Evolutionary conservation across 306 rosid genomes (phyloP), one percentile per base, ranked within the genome.

Genomic region (Urtica urens): DNA sequence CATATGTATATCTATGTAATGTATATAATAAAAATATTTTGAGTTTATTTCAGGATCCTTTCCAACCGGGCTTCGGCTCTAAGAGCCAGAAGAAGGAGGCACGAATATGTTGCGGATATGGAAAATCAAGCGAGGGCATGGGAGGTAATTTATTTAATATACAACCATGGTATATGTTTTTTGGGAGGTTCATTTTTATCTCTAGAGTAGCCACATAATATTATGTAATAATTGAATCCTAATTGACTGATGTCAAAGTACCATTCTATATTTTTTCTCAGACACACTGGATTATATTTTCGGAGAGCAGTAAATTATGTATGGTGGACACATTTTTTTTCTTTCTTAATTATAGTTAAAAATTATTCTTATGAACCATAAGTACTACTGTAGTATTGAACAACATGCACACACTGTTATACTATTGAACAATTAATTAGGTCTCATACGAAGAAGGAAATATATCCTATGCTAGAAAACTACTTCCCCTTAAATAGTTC

Each of bases 71-170:
- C 30, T 22, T 48, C 67, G 3, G 74, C 68, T 0, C 61, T 49
- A 37, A 55, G 26, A 49, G 45, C 58, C 17, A 55, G 77, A 51
- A 20, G 50, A 43, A 65, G 56, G 64, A 71, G 57, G 69, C 28
- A 41, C 21, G 53, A 65, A 20, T 38, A 71, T 37, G 45, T 65
- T 14, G 12, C 20, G 1, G 58, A 60, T 3, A 28, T 60, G 68
- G 72, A 75, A 44, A 35, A 24, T 10, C 52, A 55, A 53, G 51
- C 39, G n/a, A 63, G 55, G 30, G 17, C 17, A 7, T 25, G 50
- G 5, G 39, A 81, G 86, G 86, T 72, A 46, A 63, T 15, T 13
- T n/a, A n/a, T n/a, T n/a, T n/a, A n/a, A 43, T 14, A 21, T 11
- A 17, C 4, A 17, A 3, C 21, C 15, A 22, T 22, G 5, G 6